Base-by-base conservation (phyloP, 805 yeast species). In the Dipodascopsis uninucleata region DNA sequence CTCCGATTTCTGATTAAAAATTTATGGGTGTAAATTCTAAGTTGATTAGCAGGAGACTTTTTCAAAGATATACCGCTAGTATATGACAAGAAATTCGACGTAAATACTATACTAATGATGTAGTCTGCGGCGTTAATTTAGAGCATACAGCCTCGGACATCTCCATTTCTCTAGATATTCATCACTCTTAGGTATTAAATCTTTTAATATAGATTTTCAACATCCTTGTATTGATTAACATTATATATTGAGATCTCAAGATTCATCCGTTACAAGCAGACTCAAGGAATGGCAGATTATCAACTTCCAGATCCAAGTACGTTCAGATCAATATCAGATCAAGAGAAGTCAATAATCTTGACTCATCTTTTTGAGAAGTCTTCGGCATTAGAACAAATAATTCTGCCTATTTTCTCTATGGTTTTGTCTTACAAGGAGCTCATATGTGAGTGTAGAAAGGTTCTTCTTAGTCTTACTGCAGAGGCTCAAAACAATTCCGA, bases 301-400 rank as follows among this genome's bases (percentile, higher is more conserved):
- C 28, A 22, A 12, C 37, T 55, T 9, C 60, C 60, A 3, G 12
- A 39, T 3, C 45, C 60, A 8, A 17, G 32, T 4, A 16, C 25
- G 8, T 42, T 57, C 32, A 14, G n/a, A 9, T 23, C 39, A n/a
- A 38, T 53, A 21, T 9, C 53, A 7, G 25, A 17, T 7, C 41
- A 45, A 2, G 63, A 65, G 29, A 65, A 72, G 48, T 61, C 51
- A 2, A 68, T 67, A 36, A 67, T 76, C 0, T 59, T 82, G 28
- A 75, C 74, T 40, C 76, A 74, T 41, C 64, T 82, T n/a, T 82
- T 82, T 56, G 89, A 82, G 61, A 82, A 78, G 6, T 81, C 86
- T 59, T 64, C 65, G 1, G 69, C 79, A 39, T 71, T 66, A 43
- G 71, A 55, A n/a, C 49, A 39, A 43, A 70, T 51, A 43, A 65